These are phyloP conservation scores for Pilatotrama ljubarskyi DNA, from an alignment of 768 basidiomycete genomes.

Conservation along the genomic window DNA sequence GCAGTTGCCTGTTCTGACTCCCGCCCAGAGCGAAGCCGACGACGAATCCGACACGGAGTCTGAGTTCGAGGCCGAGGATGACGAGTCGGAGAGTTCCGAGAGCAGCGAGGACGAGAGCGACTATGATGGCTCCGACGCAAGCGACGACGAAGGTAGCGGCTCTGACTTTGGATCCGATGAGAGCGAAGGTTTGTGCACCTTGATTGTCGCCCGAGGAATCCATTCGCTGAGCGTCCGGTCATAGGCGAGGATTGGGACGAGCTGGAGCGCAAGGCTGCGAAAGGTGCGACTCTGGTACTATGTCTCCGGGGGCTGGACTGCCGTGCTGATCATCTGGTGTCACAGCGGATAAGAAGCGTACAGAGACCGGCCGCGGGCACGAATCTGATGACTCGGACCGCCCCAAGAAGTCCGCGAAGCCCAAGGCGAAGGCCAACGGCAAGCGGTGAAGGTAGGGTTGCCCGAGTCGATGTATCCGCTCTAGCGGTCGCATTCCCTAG, in stretches of 20 bases:
- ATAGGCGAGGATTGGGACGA: slow-evolving; percentile 95
- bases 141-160: slow-evolving; percentile 59
- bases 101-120: slow-evolving; percentile 56
- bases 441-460: slow-evolving; percentile 22
- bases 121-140: slow-evolving; percentile 48
- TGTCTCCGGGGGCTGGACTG: not conserved
- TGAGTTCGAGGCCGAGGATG: slow-evolving; percentile 57
- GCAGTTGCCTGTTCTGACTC: not conserved
- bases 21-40: slow-evolving; percentile 54
- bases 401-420: slow-evolving; percentile 40
- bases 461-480: not conserved
- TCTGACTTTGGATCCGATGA: slow-evolving; percentile 64
- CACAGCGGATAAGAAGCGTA: slow-evolving; percentile 48
- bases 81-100: slow-evolving; percentile 42
- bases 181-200: slow-evolving; percentile 52
- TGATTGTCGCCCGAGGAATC: too few species aligned
- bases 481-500: too few species aligned
- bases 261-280: slow-evolving; percentile 87
- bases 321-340: slow-evolving; percentile 2
- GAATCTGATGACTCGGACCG: slow-evolving; percentile 44
- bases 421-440: slow-evolving; percentile 32
- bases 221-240: not conserved
- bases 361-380: slow-evolving; percentile 33
- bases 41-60: slow-evolving; percentile 68
- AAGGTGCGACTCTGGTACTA: slow-evolving; percentile 48